Conservation (phyloP, 2,329 filamentous ascomycete species). For the Ceratocystis eucalypticola region DNA sequence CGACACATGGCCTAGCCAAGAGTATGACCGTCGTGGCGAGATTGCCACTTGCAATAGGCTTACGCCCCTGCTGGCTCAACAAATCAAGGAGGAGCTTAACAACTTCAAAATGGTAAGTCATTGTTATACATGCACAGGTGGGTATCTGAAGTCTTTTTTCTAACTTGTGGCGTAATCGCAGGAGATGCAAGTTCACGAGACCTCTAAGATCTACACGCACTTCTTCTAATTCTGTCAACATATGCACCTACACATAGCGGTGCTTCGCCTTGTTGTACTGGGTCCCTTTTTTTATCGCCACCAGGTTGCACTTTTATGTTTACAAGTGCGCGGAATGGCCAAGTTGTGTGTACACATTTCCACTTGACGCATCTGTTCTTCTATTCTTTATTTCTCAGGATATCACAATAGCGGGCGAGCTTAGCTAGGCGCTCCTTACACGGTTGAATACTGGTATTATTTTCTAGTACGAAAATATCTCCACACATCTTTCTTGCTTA, state of each 20-base stretch:
- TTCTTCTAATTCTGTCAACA: slow-evolving; percentile 67
- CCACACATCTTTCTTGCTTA: slow-evolving; percentile 18
- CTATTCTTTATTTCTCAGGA: background rate
- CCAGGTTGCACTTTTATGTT: no score
- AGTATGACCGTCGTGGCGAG: slow-evolving; percentile 92
- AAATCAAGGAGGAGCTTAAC: slow-evolving; percentile 99
- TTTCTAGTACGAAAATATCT: slow-evolving; percentile 16
- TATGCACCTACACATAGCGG: slow-evolving; percentile 21
- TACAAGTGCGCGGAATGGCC: background rate
- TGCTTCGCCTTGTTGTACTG: background rate
- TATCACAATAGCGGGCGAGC: background rate
- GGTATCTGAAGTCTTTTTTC: background rate
- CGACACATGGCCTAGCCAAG: slow-evolving; percentile 88
- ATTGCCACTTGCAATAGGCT: slow-evolving; percentile 96
- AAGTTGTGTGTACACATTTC: background rate
- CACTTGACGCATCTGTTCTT: slow-evolving; percentile 8
- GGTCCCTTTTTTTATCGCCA: background rate
- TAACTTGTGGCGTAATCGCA: slow-evolving; percentile 27
- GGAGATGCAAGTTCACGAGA: slow-evolving; percentile 99
- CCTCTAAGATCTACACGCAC: slow-evolving; percentile 98
- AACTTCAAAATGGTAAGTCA: slow-evolving; percentile 90
- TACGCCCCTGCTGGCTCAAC: slow-evolving; percentile 91
- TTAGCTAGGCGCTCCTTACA: background rate
- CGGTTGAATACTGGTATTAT: slow-evolving; percentile 22
- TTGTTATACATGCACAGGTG: background rate